These are phyloP conservation scores for Nicotiana benthamiana DNA, from an alignment of 257 asterid genomes.

Conservation along the genomic window DNA sequence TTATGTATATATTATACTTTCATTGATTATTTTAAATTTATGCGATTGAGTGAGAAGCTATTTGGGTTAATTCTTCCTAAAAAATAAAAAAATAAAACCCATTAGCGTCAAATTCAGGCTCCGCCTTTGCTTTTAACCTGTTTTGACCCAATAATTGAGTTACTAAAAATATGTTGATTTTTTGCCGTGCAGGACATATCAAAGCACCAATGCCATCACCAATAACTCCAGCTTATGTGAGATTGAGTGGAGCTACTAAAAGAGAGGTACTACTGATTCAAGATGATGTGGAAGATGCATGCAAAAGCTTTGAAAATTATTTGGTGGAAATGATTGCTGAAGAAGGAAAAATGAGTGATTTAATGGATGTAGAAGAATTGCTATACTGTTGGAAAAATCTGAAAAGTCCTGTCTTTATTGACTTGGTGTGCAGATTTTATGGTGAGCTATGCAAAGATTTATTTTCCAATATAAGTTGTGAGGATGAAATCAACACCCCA, in stretches of 20 bases:
- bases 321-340: constrained; percentile 64
- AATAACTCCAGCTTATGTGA: constrained; percentile 54
- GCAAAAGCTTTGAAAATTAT: constrained; percentile 64
- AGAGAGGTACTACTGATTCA: neutral
- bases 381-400: constrained; percentile 59
- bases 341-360: constrained; percentile 51
- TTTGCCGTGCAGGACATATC: constrained; percentile 4
- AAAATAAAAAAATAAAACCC: too few relatives aligned
- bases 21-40: too few relatives aligned
- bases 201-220: constrained; percentile 65
- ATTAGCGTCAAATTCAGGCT: too few relatives aligned
- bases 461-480: constrained; percentile 27
- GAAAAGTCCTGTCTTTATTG: constrained; percentile 44
- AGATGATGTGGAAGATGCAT: constrained; percentile 48
- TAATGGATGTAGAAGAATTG: constrained; percentile 67
- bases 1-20: too few relatives aligned
- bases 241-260: constrained; percentile 16
- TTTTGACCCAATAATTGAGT: neutral
- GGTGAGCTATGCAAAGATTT: constrained; percentile 66
- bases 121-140: neutral
- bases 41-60: too few relatives aligned
- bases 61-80: too few relatives aligned
- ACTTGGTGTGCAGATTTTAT: constrained; percentile 59
- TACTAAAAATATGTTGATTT: neutral
- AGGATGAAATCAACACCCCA: constrained; percentile 2